Base-by-base conservation (phyloP, 495 filamentous ascomycete genomes). In the Penicillium bialowiezense region DNA sequence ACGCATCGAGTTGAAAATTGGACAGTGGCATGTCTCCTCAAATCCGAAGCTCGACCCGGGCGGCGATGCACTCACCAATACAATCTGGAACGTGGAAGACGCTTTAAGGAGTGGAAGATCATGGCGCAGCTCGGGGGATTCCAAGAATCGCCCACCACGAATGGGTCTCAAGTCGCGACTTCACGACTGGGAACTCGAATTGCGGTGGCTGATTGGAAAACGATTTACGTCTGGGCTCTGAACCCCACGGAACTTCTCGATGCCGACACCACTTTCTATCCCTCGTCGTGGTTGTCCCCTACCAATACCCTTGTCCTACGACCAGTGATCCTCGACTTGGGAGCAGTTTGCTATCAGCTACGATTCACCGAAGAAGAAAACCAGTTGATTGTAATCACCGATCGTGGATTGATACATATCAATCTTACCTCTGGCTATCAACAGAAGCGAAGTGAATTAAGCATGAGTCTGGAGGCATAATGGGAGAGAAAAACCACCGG, bases 141-240 rank as follows among this genome's bases (percentile, higher is more conserved):
- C 41, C 60, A 58, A 38, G 58, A 66, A 37, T 41, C 64, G 14
- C 58, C 37, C 5, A 72, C 62, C 31, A 74, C 70, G 7, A 54
- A 71, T 9, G 75, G 74, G 19, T 71, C 69, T 33, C 59, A 65
- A 21, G 62, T 77, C 20, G 71, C 73, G n/a, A 45, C 67, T 4
- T 77, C 76, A 3, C 54, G 45, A 9, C 37, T 28, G 1, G 69
- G 71, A 5, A 71, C 66, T 26, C 63, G 74, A 1, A 60, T 79
- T 36, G 75, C 74, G 13, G 60, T 72, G 13, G 68, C 68, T 5
- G 70, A 69, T 26, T 79, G 76, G 76, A 69, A 71, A 46, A 62
- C 60, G 1, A 28, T 79, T 10, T 67, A 71, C 15, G 44, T 79
- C 24, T 79, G 76, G 76, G 59, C 69, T 2, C 15, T 78, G 43